Evolutionary conservation across 768 basidiomycete genomes (phyloP).

Genomic region (Auriscalpium orientale): DNA sequence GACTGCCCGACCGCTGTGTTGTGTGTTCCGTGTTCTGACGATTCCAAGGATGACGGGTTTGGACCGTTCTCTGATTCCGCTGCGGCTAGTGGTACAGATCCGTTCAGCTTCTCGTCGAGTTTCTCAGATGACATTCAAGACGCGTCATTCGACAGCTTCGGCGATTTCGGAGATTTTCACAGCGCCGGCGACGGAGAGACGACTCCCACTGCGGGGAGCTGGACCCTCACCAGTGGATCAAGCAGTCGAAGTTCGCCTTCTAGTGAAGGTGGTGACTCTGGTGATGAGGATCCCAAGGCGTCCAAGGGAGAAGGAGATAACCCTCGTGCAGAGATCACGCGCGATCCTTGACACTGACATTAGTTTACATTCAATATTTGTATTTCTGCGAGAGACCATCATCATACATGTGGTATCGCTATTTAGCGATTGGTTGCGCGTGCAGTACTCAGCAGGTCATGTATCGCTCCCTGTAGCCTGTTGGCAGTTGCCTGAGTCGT

Average conservation of each 20-base stretch:
- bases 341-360: not conserved
- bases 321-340: not conserved
- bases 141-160: constrained; percentile 54
- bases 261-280: constrained; percentile 7
- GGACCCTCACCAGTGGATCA: constrained; percentile 51
- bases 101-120: constrained; percentile 42
- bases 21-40: not conserved
- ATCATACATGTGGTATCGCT: no score
- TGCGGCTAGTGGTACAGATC: constrained; percentile 38
- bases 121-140: constrained; percentile 61
- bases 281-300: constrained; percentile 2
- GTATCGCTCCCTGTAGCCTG: no score
- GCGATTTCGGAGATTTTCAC: constrained; percentile 76
- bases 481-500: no score
- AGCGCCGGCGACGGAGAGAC: constrained; percentile 39
- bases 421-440: no score
- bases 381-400: not conserved
- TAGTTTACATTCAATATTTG: not conserved
- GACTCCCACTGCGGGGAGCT: constrained; percentile 62
- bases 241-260: constrained; percentile 9
- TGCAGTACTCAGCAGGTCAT: no score
- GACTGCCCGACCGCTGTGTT: not conserved
- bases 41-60: constrained; percentile 50
- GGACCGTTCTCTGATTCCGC: constrained; percentile 74
- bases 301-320: not conserved